phyloP scores from a whole-genome alignment of 768 basidiomycete species.

The Suillus placidus region DNA sequence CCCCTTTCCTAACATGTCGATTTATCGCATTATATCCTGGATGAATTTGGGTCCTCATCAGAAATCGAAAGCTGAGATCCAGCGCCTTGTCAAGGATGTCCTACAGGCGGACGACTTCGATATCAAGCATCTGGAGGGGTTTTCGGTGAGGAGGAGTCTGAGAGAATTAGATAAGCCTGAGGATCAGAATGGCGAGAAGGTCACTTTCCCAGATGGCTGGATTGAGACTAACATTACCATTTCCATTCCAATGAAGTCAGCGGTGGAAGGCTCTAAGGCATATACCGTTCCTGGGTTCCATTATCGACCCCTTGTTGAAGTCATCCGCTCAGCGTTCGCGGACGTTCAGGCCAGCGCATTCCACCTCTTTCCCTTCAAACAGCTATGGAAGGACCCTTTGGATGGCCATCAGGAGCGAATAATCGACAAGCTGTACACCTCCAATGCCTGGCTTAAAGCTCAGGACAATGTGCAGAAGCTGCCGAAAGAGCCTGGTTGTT shows the following conservation, averaged over 20 bases:
- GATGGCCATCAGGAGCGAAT: slow-evolving; percentile 14
- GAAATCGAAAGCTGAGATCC: slow-evolving; percentile 3
- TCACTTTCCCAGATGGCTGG: too few relatives aligned
- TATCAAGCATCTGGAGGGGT: background rate
- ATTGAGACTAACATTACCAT: too few relatives aligned
- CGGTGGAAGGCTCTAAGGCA: too few relatives aligned
- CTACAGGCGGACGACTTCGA: slow-evolving; percentile 8
- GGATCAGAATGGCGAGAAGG: background rate
- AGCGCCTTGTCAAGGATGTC: slow-evolving; percentile 1
- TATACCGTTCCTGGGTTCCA: slow-evolving; percentile 18
- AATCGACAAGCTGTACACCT: slow-evolving; percentile 24
- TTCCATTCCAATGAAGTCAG: background rate
- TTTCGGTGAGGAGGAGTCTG: background rate
- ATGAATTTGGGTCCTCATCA: background rate
- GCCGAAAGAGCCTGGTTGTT: slow-evolving; percentile 17
- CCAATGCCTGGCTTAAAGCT: slow-evolving; percentile 19
- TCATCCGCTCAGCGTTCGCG: slow-evolving; percentile 16
- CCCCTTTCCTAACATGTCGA: slow-evolving; percentile 12
- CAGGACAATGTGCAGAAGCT: slow-evolving; percentile 24
- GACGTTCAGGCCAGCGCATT: slow-evolving; percentile 14
- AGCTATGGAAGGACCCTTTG: slow-evolving; percentile 12
- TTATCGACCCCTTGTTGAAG: slow-evolving; percentile 17
- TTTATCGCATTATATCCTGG: slow-evolving; percentile 12
- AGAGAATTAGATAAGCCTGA: background rate
- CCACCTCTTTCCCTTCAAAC: slow-evolving; percentile 28